These are phyloP conservation scores for rapeseed (Brassica napus) DNA, from an alignment of 345 rosid species.

Conservation along the genomic window DNA sequence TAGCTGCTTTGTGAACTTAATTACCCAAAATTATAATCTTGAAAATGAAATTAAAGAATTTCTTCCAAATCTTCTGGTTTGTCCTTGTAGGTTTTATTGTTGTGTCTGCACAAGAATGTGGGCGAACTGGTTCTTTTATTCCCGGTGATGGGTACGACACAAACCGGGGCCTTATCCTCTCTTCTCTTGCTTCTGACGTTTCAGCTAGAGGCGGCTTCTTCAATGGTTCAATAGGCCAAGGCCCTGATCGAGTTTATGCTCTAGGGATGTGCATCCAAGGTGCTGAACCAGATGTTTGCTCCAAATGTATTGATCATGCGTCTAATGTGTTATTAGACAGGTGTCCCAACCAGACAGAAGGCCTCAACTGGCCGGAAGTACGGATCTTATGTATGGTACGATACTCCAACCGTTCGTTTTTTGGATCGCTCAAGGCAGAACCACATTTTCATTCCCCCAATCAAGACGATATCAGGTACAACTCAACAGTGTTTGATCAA, in stretches of 20 bases:
- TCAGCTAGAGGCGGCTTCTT: not conserved
- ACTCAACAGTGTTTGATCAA: not conserved
- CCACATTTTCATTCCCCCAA: not conserved
- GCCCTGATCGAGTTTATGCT: constrained; percentile 14
- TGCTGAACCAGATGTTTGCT: constrained; percentile 14
- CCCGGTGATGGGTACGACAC: constrained; percentile 6
- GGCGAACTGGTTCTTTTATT: not conserved
- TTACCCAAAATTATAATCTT: not conserved
- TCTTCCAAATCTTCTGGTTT: not conserved
- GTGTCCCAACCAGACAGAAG: constrained; percentile 40
- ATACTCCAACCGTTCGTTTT: constrained; percentile 40
- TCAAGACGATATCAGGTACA: not conserved
- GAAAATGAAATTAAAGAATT: not conserved
- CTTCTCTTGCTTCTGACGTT: constrained; percentile 30
- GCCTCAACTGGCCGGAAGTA: constrained; percentile 8
- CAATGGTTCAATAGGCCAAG: constrained; percentile 20
- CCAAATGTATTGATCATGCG: constrained; percentile 3
- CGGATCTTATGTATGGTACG: constrained; percentile 36
- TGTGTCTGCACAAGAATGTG: not conserved
- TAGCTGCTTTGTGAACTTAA: not conserved
- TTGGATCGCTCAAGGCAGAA: not conserved
- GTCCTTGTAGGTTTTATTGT: not conserved
- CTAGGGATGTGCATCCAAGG: constrained; percentile 32
- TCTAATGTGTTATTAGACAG: not conserved
- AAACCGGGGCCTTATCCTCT: constrained; percentile 32